These are phyloP conservation scores for Rhizophagus sp. DNA, from an alignment of 192 early-diverging fungal genomes.

Conservation along the genomic window DNA sequence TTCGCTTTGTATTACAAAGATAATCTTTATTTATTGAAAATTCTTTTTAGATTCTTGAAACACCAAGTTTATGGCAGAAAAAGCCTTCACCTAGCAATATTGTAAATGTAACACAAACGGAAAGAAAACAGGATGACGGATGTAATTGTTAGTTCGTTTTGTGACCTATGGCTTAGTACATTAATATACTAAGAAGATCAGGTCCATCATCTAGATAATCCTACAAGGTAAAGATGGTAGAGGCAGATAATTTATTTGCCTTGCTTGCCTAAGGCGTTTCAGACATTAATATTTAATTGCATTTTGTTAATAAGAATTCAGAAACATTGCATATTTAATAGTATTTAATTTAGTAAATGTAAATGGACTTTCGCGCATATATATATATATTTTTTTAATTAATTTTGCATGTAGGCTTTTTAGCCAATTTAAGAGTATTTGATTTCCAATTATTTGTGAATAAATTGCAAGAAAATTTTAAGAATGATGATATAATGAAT, in stretches of 20 bases:
- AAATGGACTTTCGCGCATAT: not conserved
- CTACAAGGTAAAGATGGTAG: not conserved
- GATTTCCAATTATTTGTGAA: not conserved
- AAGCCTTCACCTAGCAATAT: not conserved
- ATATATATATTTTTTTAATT: not conserved
- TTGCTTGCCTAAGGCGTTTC: not conserved
- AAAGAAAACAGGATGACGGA: not conserved
- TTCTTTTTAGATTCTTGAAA: not conserved
- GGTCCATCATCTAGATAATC: not conserved
- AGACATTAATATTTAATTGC: not conserved
- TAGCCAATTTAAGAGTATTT: not conserved
- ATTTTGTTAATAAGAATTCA: not conserved
- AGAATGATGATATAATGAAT: not conserved
- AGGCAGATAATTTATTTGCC: not conserved
- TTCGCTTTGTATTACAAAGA: not conserved
- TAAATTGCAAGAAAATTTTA: not conserved
- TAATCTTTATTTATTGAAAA: not conserved
- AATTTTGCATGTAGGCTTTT: not conserved
- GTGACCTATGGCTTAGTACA: not conserved
- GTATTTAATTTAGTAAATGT: not conserved
- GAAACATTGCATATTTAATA: not conserved
- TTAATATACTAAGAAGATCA: not conserved
- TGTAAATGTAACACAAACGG: not conserved
- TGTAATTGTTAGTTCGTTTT: not conserved
- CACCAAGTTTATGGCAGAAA: constrained; percentile 3